A percentile compares a stretch with the other conserved stretches of the same genome.
Conservation (phyloP, 805 yeast genomes). For the Nakazawaea peltata region DNA sequence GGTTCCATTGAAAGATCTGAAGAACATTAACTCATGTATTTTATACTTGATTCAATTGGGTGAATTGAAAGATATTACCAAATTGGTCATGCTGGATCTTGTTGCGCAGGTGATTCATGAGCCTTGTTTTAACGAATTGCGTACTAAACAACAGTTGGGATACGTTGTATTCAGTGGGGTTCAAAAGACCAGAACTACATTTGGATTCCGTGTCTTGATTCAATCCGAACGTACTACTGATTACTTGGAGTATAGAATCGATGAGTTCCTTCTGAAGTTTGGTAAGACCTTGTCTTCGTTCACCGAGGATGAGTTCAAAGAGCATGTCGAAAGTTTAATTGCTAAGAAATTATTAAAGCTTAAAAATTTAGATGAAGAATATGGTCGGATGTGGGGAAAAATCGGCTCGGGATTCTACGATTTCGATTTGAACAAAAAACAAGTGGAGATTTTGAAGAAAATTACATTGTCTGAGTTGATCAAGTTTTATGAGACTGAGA, state of each 20-base stretch:
- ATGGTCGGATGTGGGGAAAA: slow-evolving; percentile 51
- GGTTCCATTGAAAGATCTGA: slow-evolving; percentile 45
- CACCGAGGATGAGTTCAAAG: slow-evolving; percentile 55
- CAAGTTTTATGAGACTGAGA: slow-evolving; percentile 40
- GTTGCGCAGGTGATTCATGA: slow-evolving; percentile 70
- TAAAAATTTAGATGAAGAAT: slow-evolving; percentile 77
- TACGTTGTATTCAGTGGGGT: slow-evolving; percentile 84
- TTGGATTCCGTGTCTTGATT: slow-evolving; percentile 65
- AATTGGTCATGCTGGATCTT: slow-evolving; percentile 50
- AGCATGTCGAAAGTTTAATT: slow-evolving; percentile 62
- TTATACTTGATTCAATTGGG: slow-evolving; percentile 73
- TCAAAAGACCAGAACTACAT: slow-evolving; percentile 59
- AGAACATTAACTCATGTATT: slow-evolving; percentile 77
- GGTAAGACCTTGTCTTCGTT: slow-evolving; percentile 38
- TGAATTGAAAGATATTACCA: slow-evolving; percentile 30
- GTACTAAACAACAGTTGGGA: slow-evolving; percentile 94
- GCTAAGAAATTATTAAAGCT: slow-evolving; percentile 59
- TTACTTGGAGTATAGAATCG: slow-evolving; percentile 72
- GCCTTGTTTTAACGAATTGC: slow-evolving; percentile 81
- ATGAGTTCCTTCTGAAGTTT: slow-evolving; percentile 47
- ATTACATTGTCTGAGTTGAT: slow-evolving; percentile 52
- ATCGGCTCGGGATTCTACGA: slow-evolving; percentile 76
- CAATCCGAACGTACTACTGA: slow-evolving; percentile 78
- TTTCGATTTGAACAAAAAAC: slow-evolving; percentile 48
- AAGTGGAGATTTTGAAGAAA: slow-evolving; percentile 45